Percentiles rank a stretch among this genome's conserved stretches.
These are phyloP conservation scores for Podaxis carcinomalis DNA, from an alignment of 768 basidiomycete species.

Conservation along the genomic window DNA sequence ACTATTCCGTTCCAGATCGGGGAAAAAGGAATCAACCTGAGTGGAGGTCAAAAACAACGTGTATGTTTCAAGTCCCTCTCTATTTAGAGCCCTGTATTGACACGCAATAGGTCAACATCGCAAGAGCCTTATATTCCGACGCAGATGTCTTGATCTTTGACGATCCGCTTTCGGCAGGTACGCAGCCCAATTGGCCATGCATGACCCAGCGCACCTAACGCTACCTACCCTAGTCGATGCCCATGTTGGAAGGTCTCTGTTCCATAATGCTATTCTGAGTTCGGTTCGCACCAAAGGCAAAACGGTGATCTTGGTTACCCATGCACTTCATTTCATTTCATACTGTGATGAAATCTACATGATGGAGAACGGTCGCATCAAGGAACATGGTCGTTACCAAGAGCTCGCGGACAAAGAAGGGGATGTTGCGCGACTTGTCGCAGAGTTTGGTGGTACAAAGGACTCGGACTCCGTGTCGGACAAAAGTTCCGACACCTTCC, in stretches of 20 bases:
- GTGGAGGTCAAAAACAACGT: constrained; percentile 64
- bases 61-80: constrained; percentile 21
- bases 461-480: constrained; percentile 26
- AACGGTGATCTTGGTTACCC: constrained; percentile 82
- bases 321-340: constrained; percentile 81
- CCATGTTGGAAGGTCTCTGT: constrained; percentile 68
- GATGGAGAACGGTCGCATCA: constrained; percentile 64
- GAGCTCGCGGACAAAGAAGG: constrained; percentile 46
- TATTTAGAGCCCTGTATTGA: not conserved
- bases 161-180: constrained; percentile 62
- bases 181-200: not conserved
- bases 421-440: constrained; percentile 52
- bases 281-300: constrained; percentile 41
- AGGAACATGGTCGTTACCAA: constrained; percentile 63
- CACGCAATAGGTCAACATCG: constrained; percentile 53
- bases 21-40: constrained; percentile 65
- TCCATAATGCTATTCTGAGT: constrained; percentile 58
- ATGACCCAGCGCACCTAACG: constrained; percentile 11
- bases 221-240: constrained; percentile 49
- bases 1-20: constrained; percentile 43
- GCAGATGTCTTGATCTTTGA: constrained; percentile 61
- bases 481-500: constrained; percentile 3
- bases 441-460: constrained; percentile 46
- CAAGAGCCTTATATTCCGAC: constrained; percentile 62
- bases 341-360: constrained; percentile 78